Base-by-base conservation (phyloP, 352 stramenopile species). In the Elongisporangium undulatum region DNA sequence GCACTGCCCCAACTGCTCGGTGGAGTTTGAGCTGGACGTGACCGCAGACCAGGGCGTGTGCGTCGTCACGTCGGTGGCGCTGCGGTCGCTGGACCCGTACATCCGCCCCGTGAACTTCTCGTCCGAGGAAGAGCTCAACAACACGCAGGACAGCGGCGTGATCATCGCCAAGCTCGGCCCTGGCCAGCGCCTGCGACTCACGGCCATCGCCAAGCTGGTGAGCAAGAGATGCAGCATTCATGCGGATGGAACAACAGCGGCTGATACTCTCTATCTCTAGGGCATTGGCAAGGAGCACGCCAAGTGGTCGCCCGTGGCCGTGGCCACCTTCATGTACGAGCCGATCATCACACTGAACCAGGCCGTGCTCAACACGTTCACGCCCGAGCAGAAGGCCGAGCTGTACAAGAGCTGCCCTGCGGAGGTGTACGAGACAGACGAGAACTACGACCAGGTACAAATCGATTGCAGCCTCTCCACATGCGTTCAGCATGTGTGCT, bases 241-340 rank as follows among this genome's bases (percentile, higher is more conserved):
- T 26, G 10, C 23, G 29, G 13, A 59, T 49, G 9, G 20, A 7
- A 7, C 23, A 49, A 45, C 39, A 56, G 39, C 17, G 12, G 22
- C 4, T 48, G 22, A 29, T 2, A 48, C 15, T 19, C 48, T 63
- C 38, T 51, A 45, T 49, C n/a, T 55, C 20, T 85, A 97, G 85
- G 96, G 96, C 8, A 97, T 98, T 45, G 89, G 85, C 68, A 99
- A 99, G 74, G 95, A 98, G 71, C 96, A 99, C 69, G 93, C 96
- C 63, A 99, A 99, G 83, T 99, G 96, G 96, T 97, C 84, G 41
- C 95, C 96, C 2, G 95, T 99, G 48, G 92, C 90, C 0, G 94
- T 98, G 6, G 95, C 95, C 15, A 98, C 94, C 39, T 98, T 97
- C 68, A 94, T 92, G 79, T 96, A 95, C 65, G 87, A 96, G 55